A percentile compares a stretch with the other conserved stretches of the same genome.
These are phyloP conservation scores for Gynandropsis gynandra DNA, from an alignment of 345 rosid species.

Conservation along the genomic window DNA sequence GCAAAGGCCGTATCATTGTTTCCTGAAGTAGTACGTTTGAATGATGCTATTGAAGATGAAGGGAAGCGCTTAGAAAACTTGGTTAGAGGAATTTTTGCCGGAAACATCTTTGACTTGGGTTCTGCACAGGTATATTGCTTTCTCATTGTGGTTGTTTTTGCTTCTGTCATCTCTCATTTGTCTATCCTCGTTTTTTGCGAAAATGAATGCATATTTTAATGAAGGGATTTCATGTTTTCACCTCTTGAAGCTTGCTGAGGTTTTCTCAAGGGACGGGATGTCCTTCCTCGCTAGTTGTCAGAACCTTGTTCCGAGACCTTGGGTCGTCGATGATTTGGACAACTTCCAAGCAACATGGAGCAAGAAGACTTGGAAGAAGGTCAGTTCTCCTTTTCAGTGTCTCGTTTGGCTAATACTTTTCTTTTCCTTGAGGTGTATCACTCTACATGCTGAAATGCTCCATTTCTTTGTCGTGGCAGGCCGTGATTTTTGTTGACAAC, in stretches of 20 bases:
- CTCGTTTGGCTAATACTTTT: constrained; percentile 6
- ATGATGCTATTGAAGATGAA: constrained; percentile 67
- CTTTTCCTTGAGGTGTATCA: background rate
- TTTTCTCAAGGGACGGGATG: constrained; percentile 94
- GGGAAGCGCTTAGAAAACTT: constrained; percentile 62
- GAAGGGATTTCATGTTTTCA: constrained; percentile 6
- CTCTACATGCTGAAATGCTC: constrained; percentile 5
- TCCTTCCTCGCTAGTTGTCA: constrained; percentile 92
- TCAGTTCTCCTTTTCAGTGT: constrained; percentile 17
- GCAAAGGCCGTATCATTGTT: constrained; percentile 90
- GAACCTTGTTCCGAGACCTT: constrained; percentile 83
- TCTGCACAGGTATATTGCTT: constrained; percentile 73
- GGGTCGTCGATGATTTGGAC: constrained; percentile 94
- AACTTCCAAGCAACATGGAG: constrained; percentile 67
- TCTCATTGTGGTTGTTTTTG: background rate
- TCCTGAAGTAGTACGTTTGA: constrained; percentile 57
- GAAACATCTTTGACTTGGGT: constrained; percentile 95
- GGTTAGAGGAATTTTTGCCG: constrained; percentile 86
- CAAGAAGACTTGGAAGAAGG: constrained; percentile 97
- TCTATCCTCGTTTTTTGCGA: background rate
- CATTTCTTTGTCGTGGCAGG: constrained; percentile 41
- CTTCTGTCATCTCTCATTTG: constrained; percentile 1
- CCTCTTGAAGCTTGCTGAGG: constrained; percentile 85
- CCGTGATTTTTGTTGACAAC: constrained; percentile 87
- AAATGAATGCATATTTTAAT: background rate